phyloP scores from a whole-genome alignment of 2,329 filamentous ascomycete genomes.

The Zymoseptoria ardabiliae region DNA sequence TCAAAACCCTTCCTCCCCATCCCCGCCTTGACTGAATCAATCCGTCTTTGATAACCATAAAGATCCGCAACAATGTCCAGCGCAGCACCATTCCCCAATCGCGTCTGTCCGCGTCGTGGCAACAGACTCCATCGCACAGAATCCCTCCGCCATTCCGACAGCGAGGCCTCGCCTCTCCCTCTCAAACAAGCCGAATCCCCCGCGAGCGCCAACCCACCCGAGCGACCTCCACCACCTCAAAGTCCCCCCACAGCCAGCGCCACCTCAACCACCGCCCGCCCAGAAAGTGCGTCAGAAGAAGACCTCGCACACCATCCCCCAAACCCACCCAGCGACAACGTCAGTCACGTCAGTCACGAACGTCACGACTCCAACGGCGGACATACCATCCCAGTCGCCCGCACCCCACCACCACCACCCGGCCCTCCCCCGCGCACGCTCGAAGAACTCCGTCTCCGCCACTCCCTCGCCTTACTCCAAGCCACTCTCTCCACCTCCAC shows the following conservation, averaged over 20 bases:
- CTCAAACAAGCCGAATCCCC: too few relatives aligned
- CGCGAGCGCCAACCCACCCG: too few relatives aligned
- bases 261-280: too few relatives aligned
- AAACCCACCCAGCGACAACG: not conserved
- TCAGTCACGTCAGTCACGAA: too few relatives aligned
- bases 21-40: too few relatives aligned
- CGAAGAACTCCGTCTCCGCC: not conserved
- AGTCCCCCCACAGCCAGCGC: too few relatives aligned
- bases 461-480: not conserved
- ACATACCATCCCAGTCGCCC: not conserved
- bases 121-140: not conserved
- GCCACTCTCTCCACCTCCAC: not conserved
- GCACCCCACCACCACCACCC: not conserved
- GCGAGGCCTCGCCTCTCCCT: not conserved
- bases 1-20: too few relatives aligned
- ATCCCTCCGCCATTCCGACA: not conserved
- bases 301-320: not conserved
- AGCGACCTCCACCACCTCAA: too few relatives aligned
- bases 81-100: not conserved
- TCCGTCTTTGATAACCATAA: too few relatives aligned
- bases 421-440: not conserved
- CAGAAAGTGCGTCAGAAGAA: too few relatives aligned
- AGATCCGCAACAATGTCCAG: too few relatives aligned
- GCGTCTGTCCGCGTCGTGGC: not conserved
- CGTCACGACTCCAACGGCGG: not conserved